Evolutionary conservation across 176 grass and related monocot species (phyloP), one percentile per base, ranked within the genome.

Genomic region (barley (Hordeum vulgare)): DNA sequence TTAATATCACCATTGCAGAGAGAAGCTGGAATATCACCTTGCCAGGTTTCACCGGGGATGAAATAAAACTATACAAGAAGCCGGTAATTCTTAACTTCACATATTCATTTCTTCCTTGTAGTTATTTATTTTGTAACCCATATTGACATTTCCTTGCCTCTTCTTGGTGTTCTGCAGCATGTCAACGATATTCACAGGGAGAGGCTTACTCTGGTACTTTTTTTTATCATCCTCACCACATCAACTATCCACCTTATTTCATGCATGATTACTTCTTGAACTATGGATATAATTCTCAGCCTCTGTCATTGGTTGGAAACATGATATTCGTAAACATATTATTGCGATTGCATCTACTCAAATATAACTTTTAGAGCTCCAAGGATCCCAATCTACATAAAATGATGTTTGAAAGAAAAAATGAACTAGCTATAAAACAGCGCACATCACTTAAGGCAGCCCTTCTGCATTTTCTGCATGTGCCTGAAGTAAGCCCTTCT

Each of bases 171-270:
- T 71, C 62, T 88, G 82, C 87, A 99, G 97, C 79, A 94, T 73
- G 84, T 88, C 61, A 99, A 85, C 89, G 97, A 99, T 92, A 90
- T 96, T 85, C 97, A 99, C 87, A 96, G 93, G 86, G 93, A 96
- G 89, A 96, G 97, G 79, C 91, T 99, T 87, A 61, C 74, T 70
- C 79, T 99, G 91, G 97, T 96, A 94, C 29, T 36, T 45, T 49
- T 2, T 71, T 18, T 40, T 47, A 74, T 28, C 40, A 73, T 74
- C 71, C 7, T 31, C 71, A 74, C 26, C 15, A 9, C 27, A 74
- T 51, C 28, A 76, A 13, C 47, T 57, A 36, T 34, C 27, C 47
- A 56, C 47, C 17, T 31, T 28, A 29, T 47, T 49, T 49, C 8
- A 47, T 3, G 3, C 25, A 29, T 75, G 41, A 66, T 66, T 67